Evolutionary conservation across 257 asterid species (phyloP), one percentile per base, ranked within the genome.

Genomic region (Haberlea rhodopensis): DNA sequence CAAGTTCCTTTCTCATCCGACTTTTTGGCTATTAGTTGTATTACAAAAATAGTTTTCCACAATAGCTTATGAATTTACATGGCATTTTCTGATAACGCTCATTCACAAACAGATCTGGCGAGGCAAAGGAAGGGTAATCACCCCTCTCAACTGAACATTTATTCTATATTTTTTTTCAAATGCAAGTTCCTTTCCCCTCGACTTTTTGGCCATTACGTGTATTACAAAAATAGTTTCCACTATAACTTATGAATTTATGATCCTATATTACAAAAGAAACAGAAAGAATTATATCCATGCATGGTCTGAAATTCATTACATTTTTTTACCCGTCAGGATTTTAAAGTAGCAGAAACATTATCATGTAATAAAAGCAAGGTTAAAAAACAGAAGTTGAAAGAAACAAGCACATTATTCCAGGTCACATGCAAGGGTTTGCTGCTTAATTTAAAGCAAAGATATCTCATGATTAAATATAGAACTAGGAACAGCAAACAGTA

Each of bases 401-500:
- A 66, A 27, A 60, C 20, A 49, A 52, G 59, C 49, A 24, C 58
- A 53, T 60, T 53, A 34, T 60, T 62, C 8, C 29, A 3, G 29
- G 8, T 19, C 61, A 26, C 9, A 56, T 28, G 31, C 34, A 48
- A 54, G 45, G 7, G 32, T 27, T 40, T 23, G 48, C 62, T 63
- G 49, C 65, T 21, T 46, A 55, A 57, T 64, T 63, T n/a, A 8
- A 13, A 62, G 52, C 25, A 53, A 52, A 49, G n/a, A 22, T 22
- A 55, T 48, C 29, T 49, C 53, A 27, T 43, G 62, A 57, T 46
- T 11, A 53, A 32, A 8, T 51, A 60, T 59, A 23, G 31, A 24
- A 16, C 31, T 45, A 66, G 31, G 62, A 32, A 54, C 11, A 63
- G 66, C 60, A 60, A 20, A 34, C 49, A 49, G 64, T 46, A 49